A percentile compares a stretch with the other conserved stretches of the same genome.
These are phyloP conservation scores for Schrenkiella parvula DNA, from an alignment of 345 rosid genomes.

Conservation along the genomic window DNA sequence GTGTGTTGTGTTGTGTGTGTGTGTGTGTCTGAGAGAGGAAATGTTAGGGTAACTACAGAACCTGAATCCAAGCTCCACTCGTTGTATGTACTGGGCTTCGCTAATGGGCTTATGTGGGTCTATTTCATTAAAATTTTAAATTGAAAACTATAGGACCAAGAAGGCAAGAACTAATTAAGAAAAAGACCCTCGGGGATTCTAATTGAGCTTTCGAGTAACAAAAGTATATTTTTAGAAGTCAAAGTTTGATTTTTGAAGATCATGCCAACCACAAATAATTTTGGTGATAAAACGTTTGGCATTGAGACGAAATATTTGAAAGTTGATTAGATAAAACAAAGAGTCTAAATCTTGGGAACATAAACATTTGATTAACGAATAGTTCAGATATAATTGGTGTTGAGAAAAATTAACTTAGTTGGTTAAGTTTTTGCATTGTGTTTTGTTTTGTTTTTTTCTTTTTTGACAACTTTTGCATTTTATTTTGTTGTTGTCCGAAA, in stretches of 20 bases:
- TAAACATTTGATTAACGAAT: neutral
- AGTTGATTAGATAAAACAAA: neutral
- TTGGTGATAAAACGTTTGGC: neutral
- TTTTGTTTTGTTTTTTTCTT: too few species aligned
- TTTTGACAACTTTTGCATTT: too few species aligned
- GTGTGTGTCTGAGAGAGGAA: conserved; percentile 27
- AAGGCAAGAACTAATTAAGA: neutral
- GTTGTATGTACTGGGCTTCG: neutral
- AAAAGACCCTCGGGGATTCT: neutral
- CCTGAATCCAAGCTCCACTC: neutral
- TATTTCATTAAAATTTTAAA: neutral
- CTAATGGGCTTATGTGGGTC: conserved; percentile 7
- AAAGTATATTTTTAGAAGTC: neutral
- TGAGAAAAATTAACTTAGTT: too few species aligned
- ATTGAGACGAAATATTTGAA: neutral
- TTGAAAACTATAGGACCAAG: too few species aligned
- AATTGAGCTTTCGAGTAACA: neutral
- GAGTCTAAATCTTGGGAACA: too few species aligned
- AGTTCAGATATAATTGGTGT: too few species aligned
- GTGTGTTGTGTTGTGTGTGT: conserved; percentile 16
- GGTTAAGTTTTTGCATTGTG: too few species aligned
- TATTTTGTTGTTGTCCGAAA: conserved; percentile 10
- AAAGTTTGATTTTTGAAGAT: neutral
- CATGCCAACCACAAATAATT: conserved; percentile 5
- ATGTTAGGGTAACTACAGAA: conserved; percentile 29